Conservation (phyloP, 805 yeast genomes). For the Starmera dryadoides region DNA sequence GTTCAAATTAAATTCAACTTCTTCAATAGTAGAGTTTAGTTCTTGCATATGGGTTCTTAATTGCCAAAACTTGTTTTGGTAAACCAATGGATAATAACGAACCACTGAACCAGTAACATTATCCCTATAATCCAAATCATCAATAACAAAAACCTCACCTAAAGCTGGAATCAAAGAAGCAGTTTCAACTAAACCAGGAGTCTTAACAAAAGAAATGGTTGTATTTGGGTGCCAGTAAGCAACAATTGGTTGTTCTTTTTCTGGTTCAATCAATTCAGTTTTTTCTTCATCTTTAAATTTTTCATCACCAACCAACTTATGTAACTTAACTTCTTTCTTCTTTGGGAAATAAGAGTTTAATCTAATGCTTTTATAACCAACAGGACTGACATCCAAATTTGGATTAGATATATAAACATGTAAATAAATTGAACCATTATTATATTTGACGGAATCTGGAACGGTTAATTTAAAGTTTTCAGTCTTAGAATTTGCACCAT, state of each 20-base stretch:
- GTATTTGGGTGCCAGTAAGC: slow-evolving; percentile 31
- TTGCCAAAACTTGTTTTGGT: slow-evolving; percentile 34
- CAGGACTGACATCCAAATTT: slow-evolving; percentile 12
- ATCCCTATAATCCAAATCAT: slow-evolving; percentile 22
- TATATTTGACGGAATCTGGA: slow-evolving; percentile 14
- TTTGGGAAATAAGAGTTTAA: slow-evolving; percentile 23
- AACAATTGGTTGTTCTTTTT: slow-evolving; percentile 10
- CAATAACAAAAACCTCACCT: slow-evolving; percentile 17
- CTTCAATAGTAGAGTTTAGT: slow-evolving; percentile 18
- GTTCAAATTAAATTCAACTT: slow-evolving; percentile 21
- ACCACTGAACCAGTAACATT: slow-evolving; percentile 21
- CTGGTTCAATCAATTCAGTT: slow-evolving; percentile 3
- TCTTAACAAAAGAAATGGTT: slow-evolving; percentile 20
- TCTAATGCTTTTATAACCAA: slow-evolving; percentile 16
- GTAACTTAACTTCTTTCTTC: slow-evolving; percentile 20
- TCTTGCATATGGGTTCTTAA: slow-evolving; percentile 26
- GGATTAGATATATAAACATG: slow-evolving; percentile 21
- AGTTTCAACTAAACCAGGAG: slow-evolving; percentile 13
- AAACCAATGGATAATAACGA: slow-evolving; percentile 29
- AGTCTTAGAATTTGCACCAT: slow-evolving; percentile 7
- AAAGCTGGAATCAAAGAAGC: slow-evolving; percentile 18
- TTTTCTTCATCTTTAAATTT: slow-evolving; percentile 10
- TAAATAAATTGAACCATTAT: slow-evolving; percentile 27
- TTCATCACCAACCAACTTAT: slow-evolving; percentile 21
- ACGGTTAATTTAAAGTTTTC: slow-evolving; percentile 6